Percentiles rank a stretch among this genome's conserved stretches.
Evolutionary conservation across 371 early-diverging fungal species (phyloP).

Genomic region (Mortierella sp.): DNA sequence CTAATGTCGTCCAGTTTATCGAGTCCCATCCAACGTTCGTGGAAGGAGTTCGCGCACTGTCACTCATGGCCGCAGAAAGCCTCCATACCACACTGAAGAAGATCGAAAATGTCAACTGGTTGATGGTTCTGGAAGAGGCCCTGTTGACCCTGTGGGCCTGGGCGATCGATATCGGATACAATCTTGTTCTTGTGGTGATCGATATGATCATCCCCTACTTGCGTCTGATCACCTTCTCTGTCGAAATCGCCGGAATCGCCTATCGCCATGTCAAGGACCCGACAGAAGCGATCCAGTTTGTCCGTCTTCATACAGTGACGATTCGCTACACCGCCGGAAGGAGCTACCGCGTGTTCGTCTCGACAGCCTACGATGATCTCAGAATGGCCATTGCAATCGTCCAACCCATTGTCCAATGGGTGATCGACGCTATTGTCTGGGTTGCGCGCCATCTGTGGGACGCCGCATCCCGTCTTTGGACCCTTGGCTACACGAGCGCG

Average conservation of each 20-base stretch:
- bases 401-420: slow-evolving; percentile 32
- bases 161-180: too few species aligned
- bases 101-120: slow-evolving; percentile 41
- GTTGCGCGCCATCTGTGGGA: slow-evolving; percentile 31
- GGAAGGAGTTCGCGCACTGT: slow-evolving; percentile 34
- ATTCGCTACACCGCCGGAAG: slow-evolving; percentile 1
- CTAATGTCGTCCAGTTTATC: slow-evolving; percentile 21
- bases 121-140: slow-evolving; percentile 26
- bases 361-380: slow-evolving; percentile 39
- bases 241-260: too few species aligned
- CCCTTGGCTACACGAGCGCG: slow-evolving; percentile 7
- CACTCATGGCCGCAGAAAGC: slow-evolving; percentile 20
- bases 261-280: too few species aligned
- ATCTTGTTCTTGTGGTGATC: too few species aligned
- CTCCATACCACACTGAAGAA: neutral
- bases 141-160: neutral
- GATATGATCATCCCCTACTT: too few species aligned
- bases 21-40: slow-evolving; percentile 43
- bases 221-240: too few species aligned
- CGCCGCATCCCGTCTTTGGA: slow-evolving; percentile 18
- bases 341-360: slow-evolving; percentile 19
- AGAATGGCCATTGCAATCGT: slow-evolving; percentile 32
- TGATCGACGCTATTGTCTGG: slow-evolving; percentile 21
- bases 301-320: neutral
- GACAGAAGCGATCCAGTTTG: too few species aligned